Evolutionary conservation across 2,329 filamentous ascomycete species (phyloP).

Genomic region (Eurotiales sp.): DNA sequence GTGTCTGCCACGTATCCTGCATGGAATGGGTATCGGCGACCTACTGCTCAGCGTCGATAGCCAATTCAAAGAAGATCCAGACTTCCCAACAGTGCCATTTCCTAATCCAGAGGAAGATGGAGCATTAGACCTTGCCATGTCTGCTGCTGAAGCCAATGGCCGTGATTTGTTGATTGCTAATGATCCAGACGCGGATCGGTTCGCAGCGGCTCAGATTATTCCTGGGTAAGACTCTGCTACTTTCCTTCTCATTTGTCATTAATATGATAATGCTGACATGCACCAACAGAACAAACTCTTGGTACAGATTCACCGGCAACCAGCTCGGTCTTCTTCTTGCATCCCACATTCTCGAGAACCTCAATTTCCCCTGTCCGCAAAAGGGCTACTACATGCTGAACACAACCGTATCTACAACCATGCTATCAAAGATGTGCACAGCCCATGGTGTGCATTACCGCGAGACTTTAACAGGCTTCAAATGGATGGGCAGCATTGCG

Average conservation of each 20-base stretch:
- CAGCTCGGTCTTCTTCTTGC: constrained; percentile 60
- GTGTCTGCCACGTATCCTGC: constrained; percentile 32
- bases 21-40: constrained; percentile 27
- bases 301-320: constrained; percentile 63
- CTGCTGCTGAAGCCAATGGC: constrained; percentile 49
- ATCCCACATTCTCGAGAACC: constrained; percentile 52
- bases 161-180: constrained; percentile 57
- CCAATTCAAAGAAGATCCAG: constrained; percentile 57
- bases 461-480: constrained; percentile 64
- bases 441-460: constrained; percentile 55
- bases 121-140: constrained; percentile 57
- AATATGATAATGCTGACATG: constrained; percentile 1
- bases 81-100: constrained; percentile 62
- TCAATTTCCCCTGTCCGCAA: constrained; percentile 28
- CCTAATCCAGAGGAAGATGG: constrained; percentile 65
- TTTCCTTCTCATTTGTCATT: neutral
- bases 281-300: constrained; percentile 31
- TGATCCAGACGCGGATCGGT: constrained; percentile 63
- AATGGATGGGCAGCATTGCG: constrained; percentile 63
- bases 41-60: constrained; percentile 34
- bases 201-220: constrained; percentile 59
- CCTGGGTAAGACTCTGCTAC: constrained; percentile 32
- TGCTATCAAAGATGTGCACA: constrained; percentile 56
- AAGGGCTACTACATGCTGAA: constrained; percentile 54
- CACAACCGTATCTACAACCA: constrained; percentile 62